These are phyloP conservation scores for Chlorella sp. DNA, from an alignment of 139 green algal species.

Conservation along the genomic window DNA sequence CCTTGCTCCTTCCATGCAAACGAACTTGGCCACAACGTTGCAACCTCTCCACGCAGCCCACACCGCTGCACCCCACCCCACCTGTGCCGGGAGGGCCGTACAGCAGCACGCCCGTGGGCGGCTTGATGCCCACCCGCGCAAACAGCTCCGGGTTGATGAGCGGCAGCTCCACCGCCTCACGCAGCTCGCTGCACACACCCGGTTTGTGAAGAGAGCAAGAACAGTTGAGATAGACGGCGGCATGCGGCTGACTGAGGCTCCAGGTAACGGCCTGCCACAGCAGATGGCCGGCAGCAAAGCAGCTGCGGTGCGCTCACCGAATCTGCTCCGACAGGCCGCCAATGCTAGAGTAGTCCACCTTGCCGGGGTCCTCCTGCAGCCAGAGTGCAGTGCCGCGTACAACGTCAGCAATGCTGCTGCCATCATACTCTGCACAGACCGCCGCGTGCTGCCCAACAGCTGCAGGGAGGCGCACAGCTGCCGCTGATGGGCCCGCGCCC, in stretches of 20 bases:
- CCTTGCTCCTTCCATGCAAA: too few relatives aligned
- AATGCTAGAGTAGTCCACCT: slow-evolving; percentile 97
- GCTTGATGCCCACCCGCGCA: slow-evolving; percentile 97
- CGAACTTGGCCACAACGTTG: too few relatives aligned
- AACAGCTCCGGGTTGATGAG: slow-evolving; percentile 99
- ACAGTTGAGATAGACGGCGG: too few relatives aligned
- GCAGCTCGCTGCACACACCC: slow-evolving; percentile 79
- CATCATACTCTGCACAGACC: not conserved
- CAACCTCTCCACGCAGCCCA: too few relatives aligned
- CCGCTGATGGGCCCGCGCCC: too few relatives aligned
- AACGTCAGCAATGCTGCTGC: not conserved
- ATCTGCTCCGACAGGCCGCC: slow-evolving; percentile 97
- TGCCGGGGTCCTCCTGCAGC: slow-evolving; percentile 89
- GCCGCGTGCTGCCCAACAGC: not conserved
- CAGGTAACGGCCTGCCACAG: too few relatives aligned
- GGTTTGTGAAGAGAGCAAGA: too few relatives aligned
- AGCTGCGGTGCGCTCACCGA: not conserved
- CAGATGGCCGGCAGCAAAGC: too few relatives aligned
- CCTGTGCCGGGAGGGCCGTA: slow-evolving; percentile 78
- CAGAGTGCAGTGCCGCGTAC: not conserved
- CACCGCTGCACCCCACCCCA: not conserved
- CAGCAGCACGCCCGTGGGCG: slow-evolving; percentile 93
- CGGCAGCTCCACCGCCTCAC: slow-evolving; percentile 98
- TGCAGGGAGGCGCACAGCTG: too few relatives aligned
- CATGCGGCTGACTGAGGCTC: too few relatives aligned